phyloP scores from a whole-genome alignment of 495 filamentous ascomycete species.

The Copromyces sp. region DNA sequence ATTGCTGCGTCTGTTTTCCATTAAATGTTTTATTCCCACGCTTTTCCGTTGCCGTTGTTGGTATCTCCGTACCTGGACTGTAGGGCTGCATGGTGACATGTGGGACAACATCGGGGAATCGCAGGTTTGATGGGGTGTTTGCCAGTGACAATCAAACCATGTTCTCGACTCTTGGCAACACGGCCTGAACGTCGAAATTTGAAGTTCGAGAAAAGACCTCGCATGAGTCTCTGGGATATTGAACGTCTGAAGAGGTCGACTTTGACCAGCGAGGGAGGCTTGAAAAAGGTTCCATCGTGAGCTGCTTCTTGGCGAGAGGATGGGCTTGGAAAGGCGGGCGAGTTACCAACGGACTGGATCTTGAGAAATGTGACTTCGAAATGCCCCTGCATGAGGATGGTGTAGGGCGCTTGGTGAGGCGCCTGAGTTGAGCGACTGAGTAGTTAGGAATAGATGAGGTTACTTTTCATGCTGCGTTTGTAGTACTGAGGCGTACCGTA shows the following conservation, averaged over 20 bases:
- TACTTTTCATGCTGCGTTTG: background rate
- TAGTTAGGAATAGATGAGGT: background rate
- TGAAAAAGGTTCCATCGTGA: background rate
- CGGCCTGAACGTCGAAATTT: background rate
- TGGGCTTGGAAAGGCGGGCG: background rate
- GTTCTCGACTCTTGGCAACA: background rate
- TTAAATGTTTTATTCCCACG: background rate
- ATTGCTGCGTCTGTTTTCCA: background rate
- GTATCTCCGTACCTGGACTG: background rate
- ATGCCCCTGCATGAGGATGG: background rate
- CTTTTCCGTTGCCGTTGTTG: background rate
- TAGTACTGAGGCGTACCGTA: background rate
- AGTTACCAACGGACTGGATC: background rate
- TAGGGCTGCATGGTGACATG: background rate
- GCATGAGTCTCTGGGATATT: background rate
- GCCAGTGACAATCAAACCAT: background rate
- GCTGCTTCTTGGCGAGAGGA: background rate
- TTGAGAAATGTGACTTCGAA: background rate
- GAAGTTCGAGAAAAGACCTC: background rate
- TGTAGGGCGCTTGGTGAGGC: background rate
- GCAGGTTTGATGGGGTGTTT: background rate
- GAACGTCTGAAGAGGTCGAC: background rate
- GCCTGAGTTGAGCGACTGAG: background rate
- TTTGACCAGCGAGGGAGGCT: background rate
- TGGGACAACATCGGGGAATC: background rate